phyloP scores from a whole-genome alignment of 2,329 filamentous ascomycete species.

The Mycosphaerella sp. region DNA sequence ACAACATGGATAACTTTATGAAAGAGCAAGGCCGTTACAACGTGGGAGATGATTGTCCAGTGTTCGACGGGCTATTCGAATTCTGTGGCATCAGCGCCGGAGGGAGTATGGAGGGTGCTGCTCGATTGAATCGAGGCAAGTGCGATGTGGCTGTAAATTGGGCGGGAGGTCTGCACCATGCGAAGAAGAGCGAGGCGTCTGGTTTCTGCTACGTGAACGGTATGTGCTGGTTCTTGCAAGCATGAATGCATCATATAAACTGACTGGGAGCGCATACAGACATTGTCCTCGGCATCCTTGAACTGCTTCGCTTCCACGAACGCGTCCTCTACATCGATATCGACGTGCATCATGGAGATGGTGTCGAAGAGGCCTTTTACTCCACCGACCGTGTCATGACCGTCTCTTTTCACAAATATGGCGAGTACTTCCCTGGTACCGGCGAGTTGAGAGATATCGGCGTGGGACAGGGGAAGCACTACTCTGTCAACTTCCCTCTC shows the following conservation, averaged over 20 bases:
- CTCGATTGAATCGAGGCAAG: slow-evolving; percentile 60
- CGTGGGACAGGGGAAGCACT: slow-evolving; percentile 60
- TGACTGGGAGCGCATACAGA: slow-evolving; percentile 37
- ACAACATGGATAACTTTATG: slow-evolving; percentile 93
- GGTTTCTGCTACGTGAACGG: slow-evolving; percentile 47
- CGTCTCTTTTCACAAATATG: slow-evolving; percentile 65
- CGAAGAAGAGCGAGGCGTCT: slow-evolving; percentile 44
- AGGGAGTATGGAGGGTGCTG: slow-evolving; percentile 64
- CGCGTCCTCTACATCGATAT: slow-evolving; percentile 62
- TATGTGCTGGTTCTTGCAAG: slow-evolving; percentile 17
- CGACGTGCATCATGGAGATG: slow-evolving; percentile 61
- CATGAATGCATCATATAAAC: background rate
- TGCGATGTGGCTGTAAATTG: slow-evolving; percentile 58
- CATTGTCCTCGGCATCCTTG: slow-evolving; percentile 60
- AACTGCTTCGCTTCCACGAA: slow-evolving; percentile 57
- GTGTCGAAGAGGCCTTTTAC: slow-evolving; percentile 66
- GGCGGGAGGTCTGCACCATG: slow-evolving; percentile 45
- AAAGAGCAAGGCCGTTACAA: slow-evolving; percentile 81
- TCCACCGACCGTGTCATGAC: slow-evolving; percentile 67
- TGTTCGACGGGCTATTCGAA: slow-evolving; percentile 64
- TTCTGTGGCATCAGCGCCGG: slow-evolving; percentile 65
- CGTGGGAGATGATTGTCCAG: slow-evolving; percentile 57
- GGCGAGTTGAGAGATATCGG: slow-evolving; percentile 63
- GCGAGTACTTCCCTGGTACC: slow-evolving; percentile 65
- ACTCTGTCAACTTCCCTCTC: slow-evolving; percentile 63